Percentiles rank a stretch among this genome's conserved stretches.
phyloP scores from a whole-genome alignment of 164 flowering plant species.

The Liquidambar formosana region DNA sequence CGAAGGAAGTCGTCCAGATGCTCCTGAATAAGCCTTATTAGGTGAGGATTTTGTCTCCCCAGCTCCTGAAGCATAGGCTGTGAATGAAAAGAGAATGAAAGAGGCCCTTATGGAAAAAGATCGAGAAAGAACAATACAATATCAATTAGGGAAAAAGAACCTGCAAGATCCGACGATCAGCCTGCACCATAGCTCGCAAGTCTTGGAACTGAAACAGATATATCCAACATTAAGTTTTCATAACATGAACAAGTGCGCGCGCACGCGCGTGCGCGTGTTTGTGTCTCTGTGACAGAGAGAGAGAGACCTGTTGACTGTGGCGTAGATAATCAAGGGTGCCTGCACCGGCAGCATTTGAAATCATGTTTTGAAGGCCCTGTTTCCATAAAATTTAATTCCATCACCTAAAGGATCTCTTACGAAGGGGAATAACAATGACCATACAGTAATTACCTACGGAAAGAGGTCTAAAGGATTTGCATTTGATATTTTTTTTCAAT shows the following conservation, averaged over 20 bases:
- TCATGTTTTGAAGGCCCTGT: slow-evolving; percentile 84
- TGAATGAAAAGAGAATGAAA: background rate
- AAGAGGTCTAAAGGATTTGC: slow-evolving; percentile 88
- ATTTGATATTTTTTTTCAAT: too few relatives aligned
- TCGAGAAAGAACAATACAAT: background rate
- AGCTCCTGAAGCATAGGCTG: too few relatives aligned
- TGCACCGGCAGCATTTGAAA: slow-evolving; percentile 63
- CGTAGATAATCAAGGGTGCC: slow-evolving; percentile 84
- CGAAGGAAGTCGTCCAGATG: slow-evolving; percentile 75
- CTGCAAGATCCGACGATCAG: slow-evolving; percentile 75
- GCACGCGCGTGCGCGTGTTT: background rate
- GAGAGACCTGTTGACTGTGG: slow-evolving; percentile 76
- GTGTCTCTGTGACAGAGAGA: slow-evolving; percentile 10
- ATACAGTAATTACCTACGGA: slow-evolving; percentile 98
- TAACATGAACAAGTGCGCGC: too few relatives aligned
- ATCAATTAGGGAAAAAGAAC: too few relatives aligned
- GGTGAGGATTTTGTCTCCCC: too few relatives aligned
- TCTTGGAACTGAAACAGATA: slow-evolving; percentile 56
- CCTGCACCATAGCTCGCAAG: slow-evolving; percentile 69
- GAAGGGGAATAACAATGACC: too few relatives aligned
- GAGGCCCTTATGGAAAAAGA: background rate
- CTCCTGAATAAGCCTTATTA: slow-evolving; percentile 72
- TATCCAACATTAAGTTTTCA: background rate
- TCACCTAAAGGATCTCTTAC: too few relatives aligned
- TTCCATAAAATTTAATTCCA: slow-evolving; percentile 4